phyloP scores from a whole-genome alignment of 345 rosid species.

The Ceriops tagal region DNA sequence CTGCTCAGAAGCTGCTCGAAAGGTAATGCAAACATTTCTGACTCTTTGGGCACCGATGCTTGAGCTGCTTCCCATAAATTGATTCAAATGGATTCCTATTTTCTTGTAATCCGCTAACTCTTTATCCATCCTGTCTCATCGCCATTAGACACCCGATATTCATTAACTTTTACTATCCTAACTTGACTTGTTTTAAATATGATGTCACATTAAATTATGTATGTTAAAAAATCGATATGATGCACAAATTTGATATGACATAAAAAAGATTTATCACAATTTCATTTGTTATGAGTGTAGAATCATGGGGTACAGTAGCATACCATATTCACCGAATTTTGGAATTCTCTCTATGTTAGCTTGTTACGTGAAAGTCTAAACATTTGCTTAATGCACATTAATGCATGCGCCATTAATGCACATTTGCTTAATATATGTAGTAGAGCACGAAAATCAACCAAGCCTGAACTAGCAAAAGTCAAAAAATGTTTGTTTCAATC shows the following conservation, averaged over 20 bases:
- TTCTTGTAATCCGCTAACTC: conserved; percentile 79
- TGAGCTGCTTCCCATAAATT: conserved; percentile 94
- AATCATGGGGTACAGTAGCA: too few relatives aligned
- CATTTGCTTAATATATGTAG: background rate
- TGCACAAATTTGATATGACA: too few relatives aligned
- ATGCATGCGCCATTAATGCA: background rate
- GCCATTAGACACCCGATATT: background rate
- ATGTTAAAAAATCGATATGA: too few relatives aligned
- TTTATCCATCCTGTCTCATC: conserved; percentile 54
- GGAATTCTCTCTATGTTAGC: too few relatives aligned
- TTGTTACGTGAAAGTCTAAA: too few relatives aligned
- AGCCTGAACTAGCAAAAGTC: background rate
- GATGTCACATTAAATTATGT: too few relatives aligned
- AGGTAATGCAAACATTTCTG: conserved; percentile 71
- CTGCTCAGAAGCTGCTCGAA: conserved; percentile 83
- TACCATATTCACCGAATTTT: too few relatives aligned
- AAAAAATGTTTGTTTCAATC: background rate
- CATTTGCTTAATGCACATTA: too few relatives aligned
- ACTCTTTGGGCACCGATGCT: conserved; percentile 86
- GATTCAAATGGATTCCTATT: conserved; percentile 83
- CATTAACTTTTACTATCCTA: background rate
- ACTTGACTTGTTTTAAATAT: too few relatives aligned
- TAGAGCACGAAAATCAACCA: background rate
- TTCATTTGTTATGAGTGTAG: too few relatives aligned
- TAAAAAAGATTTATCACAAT: too few relatives aligned